Base-by-base conservation (phyloP, 345 rosid genomes). In the Sonneratia caseolaris region DNA sequence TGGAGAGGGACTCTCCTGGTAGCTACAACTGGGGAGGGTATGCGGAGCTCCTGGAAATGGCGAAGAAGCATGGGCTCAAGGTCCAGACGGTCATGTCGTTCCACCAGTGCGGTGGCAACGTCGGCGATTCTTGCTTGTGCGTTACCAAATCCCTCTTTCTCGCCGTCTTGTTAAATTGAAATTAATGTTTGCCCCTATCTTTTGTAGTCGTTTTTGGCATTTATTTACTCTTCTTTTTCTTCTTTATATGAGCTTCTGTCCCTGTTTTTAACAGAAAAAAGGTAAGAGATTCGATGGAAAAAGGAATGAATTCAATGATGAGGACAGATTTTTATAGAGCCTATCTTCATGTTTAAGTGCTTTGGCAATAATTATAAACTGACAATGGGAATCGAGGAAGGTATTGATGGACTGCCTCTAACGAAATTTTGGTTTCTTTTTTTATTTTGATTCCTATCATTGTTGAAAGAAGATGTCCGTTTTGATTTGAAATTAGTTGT, bases 101-200 rank as follows among this genome's bases (percentile, higher is more conserved):
- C 73, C 99, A 95, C 81, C 99, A 87, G 86, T 95, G 99, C 51
- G 99, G 99, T 59, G 99, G 99, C 69, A 95, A 95, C 90, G 99
- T 95, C 68, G 97, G 99, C 51, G 99, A 95, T 71, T 92, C 99
- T 71, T 89, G 90, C 83, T 82, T 72, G 99, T 92, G 66, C 15
- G 98, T 83, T 8, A 4, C 37, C 66, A n/a, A 2, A 16, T 16
- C 57, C 7, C 55, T 64, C 76, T 43, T 73, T 36, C 43, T 64
- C 22, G 43, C 40, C 9, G 47, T 18, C 36, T 55, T 9, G 11
- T 21, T 21, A 13, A 1, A 27, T 13, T 15, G 9, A 9, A 53
- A 37, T 37, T 55, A 42, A 4, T 42, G 10, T 42, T 42, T 42
- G 45, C 10, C 10, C 45, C 45, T 9, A 9, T 42, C 10, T 42